These are phyloP conservation scores for Ceratocystis cubensis DNA, from an alignment of 2,329 filamentous ascomycete species.

Conservation along the genomic window DNA sequence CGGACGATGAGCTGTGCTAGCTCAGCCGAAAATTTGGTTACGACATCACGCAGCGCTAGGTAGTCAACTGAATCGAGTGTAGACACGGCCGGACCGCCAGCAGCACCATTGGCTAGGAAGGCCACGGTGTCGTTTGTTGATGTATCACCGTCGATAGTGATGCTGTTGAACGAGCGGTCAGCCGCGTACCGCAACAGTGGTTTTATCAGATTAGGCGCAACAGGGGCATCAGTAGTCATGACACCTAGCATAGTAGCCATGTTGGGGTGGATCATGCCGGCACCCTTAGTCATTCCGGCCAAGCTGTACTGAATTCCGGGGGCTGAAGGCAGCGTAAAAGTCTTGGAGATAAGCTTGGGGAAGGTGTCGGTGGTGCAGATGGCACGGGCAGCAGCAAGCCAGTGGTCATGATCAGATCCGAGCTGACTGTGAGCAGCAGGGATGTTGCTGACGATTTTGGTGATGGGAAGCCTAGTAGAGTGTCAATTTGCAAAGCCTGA, in stretches of 20 bases:
- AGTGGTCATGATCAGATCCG: conserved; percentile 66
- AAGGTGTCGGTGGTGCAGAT: conserved; percentile 99
- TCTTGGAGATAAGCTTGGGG: conserved; percentile 79
- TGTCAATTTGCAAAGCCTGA: not conserved
- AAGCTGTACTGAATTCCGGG: conserved; percentile 65
- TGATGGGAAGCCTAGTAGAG: conserved; percentile 58
- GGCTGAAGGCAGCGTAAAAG: conserved; percentile 65
- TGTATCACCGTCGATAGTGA: conserved; percentile 93
- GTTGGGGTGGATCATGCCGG: conserved; percentile 98
- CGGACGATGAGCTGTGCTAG: conserved; percentile 88
- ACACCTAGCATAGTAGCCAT: conserved; percentile 93
- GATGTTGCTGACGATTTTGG: conserved; percentile 76
- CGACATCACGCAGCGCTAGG: conserved; percentile 52
- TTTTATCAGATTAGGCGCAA: conserved; percentile 55
- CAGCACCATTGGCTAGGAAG: conserved; percentile 88
- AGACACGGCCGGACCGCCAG: conserved; percentile 54
- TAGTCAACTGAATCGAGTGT: conserved; percentile 49
- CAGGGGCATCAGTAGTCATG: conserved; percentile 79
- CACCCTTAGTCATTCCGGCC: conserved; percentile 92
- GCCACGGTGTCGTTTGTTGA: conserved; percentile 95
- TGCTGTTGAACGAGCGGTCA: conserved; percentile 84
- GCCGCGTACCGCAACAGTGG: conserved; percentile 60
- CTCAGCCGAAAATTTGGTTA: conserved; percentile 68
- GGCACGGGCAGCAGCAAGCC: conserved; percentile 73
- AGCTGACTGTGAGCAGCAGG: conserved; percentile 61